Conservation (phyloP, 2,329 filamentous ascomycete species). For the Hypoxylon sp. region DNA sequence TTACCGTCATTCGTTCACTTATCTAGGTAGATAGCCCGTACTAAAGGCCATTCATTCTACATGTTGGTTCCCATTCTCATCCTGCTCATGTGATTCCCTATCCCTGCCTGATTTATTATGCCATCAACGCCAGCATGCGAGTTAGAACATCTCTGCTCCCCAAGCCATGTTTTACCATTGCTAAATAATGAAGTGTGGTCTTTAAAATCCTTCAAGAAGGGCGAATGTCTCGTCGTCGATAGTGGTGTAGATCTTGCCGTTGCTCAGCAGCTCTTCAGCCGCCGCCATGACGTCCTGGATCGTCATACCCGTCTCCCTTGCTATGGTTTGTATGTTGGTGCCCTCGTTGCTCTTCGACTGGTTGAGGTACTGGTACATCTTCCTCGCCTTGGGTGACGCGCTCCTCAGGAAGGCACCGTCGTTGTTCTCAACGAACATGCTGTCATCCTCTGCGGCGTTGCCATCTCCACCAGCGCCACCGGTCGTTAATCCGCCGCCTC, state of each 20-base stretch:
- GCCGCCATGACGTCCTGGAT: constrained; percentile 79
- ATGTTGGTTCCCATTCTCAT: constrained; percentile 22
- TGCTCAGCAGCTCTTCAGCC: constrained; percentile 83
- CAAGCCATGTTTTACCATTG: not conserved
- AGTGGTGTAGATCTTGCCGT: constrained; percentile 88
- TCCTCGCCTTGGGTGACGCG: constrained; percentile 72
- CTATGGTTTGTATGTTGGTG: constrained; percentile 84
- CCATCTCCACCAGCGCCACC: constrained; percentile 56
- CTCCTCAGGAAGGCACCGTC: constrained; percentile 59
- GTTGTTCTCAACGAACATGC: constrained; percentile 69
- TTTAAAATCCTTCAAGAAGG: constrained; percentile 74
- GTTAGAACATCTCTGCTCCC: constrained; percentile 6
- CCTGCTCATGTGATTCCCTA: constrained; percentile 27
- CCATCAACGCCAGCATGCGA: constrained; percentile 31
- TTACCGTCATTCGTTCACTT: constrained; percentile 44
- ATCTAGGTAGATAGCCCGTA: constrained; percentile 42
- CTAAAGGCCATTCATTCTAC: constrained; percentile 44
- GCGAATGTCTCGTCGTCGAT: constrained; percentile 95
- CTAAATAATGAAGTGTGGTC: not conserved
- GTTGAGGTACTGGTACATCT: constrained; percentile 79
- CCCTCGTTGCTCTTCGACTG: constrained; percentile 84
- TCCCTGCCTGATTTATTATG: constrained; percentile 26
- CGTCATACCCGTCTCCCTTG: constrained; percentile 74
- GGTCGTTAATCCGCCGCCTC: constrained; percentile 66
- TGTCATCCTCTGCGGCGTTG: constrained; percentile 59